Percentiles rank a stretch among this genome's conserved stretches.
Conservation (phyloP, 78 protist genomes). For the Kipferlia bialata region DNA sequence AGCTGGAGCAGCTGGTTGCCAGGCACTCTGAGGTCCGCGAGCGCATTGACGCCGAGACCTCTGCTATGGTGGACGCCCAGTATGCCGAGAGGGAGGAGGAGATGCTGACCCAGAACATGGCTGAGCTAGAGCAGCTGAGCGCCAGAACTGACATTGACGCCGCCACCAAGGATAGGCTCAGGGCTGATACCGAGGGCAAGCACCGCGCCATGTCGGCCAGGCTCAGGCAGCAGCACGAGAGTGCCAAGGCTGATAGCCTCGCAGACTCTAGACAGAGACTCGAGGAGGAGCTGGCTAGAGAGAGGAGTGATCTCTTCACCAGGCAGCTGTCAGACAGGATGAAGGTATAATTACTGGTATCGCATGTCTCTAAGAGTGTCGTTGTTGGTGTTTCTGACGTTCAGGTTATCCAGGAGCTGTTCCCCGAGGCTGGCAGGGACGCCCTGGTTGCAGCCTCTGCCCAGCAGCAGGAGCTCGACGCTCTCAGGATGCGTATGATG, state of each 20-base stretch:
- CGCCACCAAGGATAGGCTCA: neutral
- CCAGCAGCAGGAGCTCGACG: too few relatives aligned
- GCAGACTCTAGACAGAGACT: too few relatives aligned
- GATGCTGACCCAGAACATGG: neutral
- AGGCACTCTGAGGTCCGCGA: neutral
- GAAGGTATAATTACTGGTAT: too few relatives aligned
- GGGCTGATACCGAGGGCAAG: neutral
- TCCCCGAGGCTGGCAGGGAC: too few relatives aligned
- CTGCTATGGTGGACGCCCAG: neutral
- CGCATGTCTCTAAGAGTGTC: too few relatives aligned
- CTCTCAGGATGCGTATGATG: neutral
- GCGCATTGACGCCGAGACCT: neutral
- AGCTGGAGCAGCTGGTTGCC: neutral
- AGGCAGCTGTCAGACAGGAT: too few relatives aligned
- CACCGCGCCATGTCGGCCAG: neutral
- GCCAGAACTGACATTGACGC: neutral
- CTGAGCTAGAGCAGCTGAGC: neutral
- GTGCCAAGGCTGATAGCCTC: too few relatives aligned
- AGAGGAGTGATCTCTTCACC: too few relatives aligned
- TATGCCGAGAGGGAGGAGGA: neutral
- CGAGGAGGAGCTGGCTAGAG: too few relatives aligned
- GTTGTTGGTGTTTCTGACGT: too few relatives aligned
- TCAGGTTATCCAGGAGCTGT: too few relatives aligned
- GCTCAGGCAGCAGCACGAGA: neutral
- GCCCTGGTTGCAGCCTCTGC: too few relatives aligned